Evolutionary conservation across 1,284 basidiomycete genomes (phyloP).

Genomic region (Stereum hirsutum): DNA sequence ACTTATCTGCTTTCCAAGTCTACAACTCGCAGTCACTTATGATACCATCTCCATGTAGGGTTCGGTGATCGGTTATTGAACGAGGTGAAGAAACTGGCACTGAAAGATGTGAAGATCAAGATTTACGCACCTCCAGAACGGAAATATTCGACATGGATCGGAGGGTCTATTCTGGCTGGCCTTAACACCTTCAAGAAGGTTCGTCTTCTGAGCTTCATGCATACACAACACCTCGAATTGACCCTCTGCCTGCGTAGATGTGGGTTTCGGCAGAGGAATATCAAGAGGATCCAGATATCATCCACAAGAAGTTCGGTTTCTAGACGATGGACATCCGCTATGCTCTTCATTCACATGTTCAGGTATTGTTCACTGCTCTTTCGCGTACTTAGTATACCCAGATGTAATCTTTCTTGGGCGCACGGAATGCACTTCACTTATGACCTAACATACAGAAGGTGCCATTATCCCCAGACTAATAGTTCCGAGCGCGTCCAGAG

Average conservation of each 20-base stretch:
- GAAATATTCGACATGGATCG: conserved; percentile 99
- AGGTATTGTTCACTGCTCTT: conserved; percentile 16
- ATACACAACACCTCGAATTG: too few relatives aligned
- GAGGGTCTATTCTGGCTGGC: conserved; percentile 92
- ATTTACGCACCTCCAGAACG: conserved; percentile 99
- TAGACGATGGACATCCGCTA: conserved; percentile 19
- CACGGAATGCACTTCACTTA: too few relatives aligned
- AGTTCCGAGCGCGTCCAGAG: too few relatives aligned
- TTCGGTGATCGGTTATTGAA: conserved; percentile 94
- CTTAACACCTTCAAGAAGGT: conserved; percentile 98
- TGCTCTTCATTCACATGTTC: conserved; percentile 1
- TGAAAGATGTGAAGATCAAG: conserved; percentile 98
- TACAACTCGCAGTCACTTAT: not conserved
- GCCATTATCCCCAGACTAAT: too few relatives aligned
- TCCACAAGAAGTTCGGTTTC: conserved; percentile 86
- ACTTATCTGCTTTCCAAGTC: not conserved
- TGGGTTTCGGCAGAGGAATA: conserved; percentile 99
- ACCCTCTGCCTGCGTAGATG: conserved; percentile 54
- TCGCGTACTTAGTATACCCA: conserved; percentile 22
- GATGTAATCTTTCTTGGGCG: conserved; percentile 12
- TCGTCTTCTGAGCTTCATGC: conserved; percentile 3
- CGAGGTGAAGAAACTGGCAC: conserved; percentile 93
- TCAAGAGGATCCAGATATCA: conserved; percentile 97
- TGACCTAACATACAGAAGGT: too few relatives aligned
- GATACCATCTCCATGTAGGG: conserved; percentile 35